These are phyloP conservation scores for Mycena floridula DNA, from an alignment of 768 basidiomycete species.

Conservation along the genomic window DNA sequence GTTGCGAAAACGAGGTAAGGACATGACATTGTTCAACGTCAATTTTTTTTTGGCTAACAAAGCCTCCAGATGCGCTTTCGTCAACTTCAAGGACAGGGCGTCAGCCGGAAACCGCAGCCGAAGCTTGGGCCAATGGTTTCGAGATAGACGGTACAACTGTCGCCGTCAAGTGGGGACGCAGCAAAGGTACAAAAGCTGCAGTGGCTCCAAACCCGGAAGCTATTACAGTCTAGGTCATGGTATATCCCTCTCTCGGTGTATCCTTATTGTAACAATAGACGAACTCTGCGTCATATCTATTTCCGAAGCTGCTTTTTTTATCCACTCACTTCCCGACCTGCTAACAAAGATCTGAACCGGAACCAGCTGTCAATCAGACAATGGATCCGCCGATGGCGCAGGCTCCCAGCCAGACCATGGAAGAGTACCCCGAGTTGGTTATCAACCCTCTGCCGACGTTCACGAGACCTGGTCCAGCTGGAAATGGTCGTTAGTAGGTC, in stretches of 20 bases:
- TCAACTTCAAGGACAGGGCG: slow-evolving; percentile 82
- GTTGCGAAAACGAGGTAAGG: slow-evolving; percentile 71
- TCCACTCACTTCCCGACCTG: no score
- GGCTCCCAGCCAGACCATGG: slow-evolving; percentile 35
- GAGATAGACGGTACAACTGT: slow-evolving; percentile 76
- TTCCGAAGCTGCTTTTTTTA: no score
- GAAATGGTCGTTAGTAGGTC: neutral
- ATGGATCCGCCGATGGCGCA: slow-evolving; percentile 35
- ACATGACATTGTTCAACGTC: neutral
- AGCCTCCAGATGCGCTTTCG: slow-evolving; percentile 75
- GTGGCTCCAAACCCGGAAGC: neutral
- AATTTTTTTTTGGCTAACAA: slow-evolving; percentile 1
- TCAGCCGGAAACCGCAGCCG: slow-evolving; percentile 86
- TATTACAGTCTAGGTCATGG: no score
- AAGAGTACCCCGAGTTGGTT: slow-evolving; percentile 22
- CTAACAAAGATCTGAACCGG: no score
- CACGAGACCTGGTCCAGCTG: slow-evolving; percentile 59
- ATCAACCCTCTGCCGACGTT: slow-evolving; percentile 49
- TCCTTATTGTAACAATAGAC: no score
- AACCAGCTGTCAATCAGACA: no score
- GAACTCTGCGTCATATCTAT: no score
- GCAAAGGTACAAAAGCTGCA: slow-evolving; percentile 35
- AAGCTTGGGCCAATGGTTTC: slow-evolving; percentile 86
- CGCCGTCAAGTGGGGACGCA: slow-evolving; percentile 85
- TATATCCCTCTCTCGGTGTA: no score